Percentiles rank a stretch among this genome's conserved stretches.
These are phyloP conservation scores for Boletales sp. DNA, from an alignment of 768 basidiomycete genomes.

Conservation along the genomic window DNA sequence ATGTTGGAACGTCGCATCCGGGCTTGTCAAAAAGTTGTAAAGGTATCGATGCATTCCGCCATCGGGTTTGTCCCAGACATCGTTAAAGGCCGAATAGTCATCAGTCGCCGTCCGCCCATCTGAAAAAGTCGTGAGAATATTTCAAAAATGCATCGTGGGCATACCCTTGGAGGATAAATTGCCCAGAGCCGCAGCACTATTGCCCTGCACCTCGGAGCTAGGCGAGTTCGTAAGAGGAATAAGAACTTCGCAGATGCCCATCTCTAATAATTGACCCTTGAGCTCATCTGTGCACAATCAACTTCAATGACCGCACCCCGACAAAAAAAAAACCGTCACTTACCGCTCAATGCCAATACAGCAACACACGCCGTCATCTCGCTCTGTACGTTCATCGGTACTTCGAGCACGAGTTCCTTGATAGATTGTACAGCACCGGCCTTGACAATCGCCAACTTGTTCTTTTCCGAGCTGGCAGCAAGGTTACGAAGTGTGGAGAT, in stretches of 20 bases:
- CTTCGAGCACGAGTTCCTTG: slow-evolving; percentile 92
- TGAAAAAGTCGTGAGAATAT: slow-evolving; percentile 24
- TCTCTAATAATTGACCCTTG: slow-evolving; percentile 93
- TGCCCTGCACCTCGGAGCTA: slow-evolving; percentile 97
- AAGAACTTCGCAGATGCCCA: slow-evolving; percentile 97
- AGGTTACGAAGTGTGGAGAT: slow-evolving; percentile 96
- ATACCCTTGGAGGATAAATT: slow-evolving; percentile 95
- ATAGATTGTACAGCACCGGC: slow-evolving; percentile 96
- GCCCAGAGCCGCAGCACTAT: slow-evolving; percentile 95
- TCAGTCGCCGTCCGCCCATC: slow-evolving; percentile 73
- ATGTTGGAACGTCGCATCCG: slow-evolving; percentile 98
- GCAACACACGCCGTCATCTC: slow-evolving; percentile 99
- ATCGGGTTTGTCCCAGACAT: slow-evolving; percentile 97
- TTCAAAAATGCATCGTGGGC: slow-evolving; percentile 7
- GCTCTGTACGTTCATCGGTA: slow-evolving; percentile 95
- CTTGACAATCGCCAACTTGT: slow-evolving; percentile 96
- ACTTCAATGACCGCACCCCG: background rate
- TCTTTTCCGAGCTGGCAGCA: slow-evolving; percentile 96
- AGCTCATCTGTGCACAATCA: slow-evolving; percentile 71
- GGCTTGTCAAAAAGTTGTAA: slow-evolving; percentile 87
- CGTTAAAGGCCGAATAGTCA: slow-evolving; percentile 96
- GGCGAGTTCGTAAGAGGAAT: slow-evolving; percentile 96
- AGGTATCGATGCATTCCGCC: slow-evolving; percentile 96
- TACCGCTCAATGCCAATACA: slow-evolving; percentile 92
- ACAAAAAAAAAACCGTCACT: slow-evolving; percentile 23